Percentiles rank a stretch among this genome's conserved stretches.
phyloP scores from a whole-genome alignment of 768 basidiomycete genomes.

The Porpolomopsis calyptriformis region DNA sequence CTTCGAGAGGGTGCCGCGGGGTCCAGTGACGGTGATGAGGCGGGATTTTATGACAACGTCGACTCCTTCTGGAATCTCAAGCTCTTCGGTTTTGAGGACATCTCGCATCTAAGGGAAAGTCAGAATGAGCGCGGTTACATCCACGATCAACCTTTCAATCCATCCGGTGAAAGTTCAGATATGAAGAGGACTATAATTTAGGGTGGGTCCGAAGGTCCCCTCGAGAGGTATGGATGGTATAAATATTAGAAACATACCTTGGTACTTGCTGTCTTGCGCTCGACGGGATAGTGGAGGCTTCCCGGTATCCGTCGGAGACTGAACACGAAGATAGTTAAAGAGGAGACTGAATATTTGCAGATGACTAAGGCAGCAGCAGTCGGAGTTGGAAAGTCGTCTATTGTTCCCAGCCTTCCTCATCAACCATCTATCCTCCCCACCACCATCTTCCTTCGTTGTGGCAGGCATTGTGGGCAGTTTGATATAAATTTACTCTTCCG shows the following conservation, averaged over 20 bases:
- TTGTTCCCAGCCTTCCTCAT: conserved; percentile 14
- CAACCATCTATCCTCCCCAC: conserved; percentile 2
- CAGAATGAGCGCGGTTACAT: conserved; percentile 21
- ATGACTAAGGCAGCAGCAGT: conserved; percentile 10
- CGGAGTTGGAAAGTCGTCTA: conserved; percentile 25
- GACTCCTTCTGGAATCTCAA: conserved; percentile 79
- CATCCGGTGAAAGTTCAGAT: conserved; percentile 17
- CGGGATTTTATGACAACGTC: conserved; percentile 84
- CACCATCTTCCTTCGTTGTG: conserved; percentile 1
- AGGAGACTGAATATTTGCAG: no score
- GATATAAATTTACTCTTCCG: neutral
- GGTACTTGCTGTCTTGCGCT: conserved; percentile 8
- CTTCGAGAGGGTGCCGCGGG: conserved; percentile 88
- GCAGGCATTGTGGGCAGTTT: conserved; percentile 2
- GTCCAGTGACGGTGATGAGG: conserved; percentile 83
- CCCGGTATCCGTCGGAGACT: no score
- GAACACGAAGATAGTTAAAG: no score
- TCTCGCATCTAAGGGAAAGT: conserved; percentile 66
- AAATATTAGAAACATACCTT: conserved; percentile 10
- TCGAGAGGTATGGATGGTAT: no score
- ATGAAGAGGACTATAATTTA: no score
- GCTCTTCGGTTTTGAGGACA: conserved; percentile 88
- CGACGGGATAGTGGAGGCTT: no score
- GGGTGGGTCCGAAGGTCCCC: no score
- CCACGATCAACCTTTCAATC: conserved; percentile 30